These are phyloP conservation scores for Colletotrichum paranaense DNA, from an alignment of 2,329 filamentous ascomycete genomes.

Conservation along the genomic window DNA sequence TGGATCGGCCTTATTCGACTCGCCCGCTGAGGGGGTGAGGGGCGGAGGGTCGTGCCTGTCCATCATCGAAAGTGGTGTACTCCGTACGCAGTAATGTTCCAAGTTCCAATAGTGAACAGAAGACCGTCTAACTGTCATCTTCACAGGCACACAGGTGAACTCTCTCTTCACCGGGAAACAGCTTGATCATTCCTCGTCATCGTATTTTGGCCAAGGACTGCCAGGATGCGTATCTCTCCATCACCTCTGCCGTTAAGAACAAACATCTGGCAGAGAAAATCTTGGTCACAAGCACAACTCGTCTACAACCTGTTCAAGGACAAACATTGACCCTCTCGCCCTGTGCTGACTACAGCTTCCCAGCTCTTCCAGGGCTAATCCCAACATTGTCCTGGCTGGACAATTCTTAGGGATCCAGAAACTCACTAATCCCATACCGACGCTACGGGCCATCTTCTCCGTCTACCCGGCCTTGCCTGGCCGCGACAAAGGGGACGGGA, in stretches of 20 bases:
- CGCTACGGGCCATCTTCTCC: constrained; percentile 17
- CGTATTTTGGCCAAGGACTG: background rate
- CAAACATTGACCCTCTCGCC: background rate
- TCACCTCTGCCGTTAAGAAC: background rate
- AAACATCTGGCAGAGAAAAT: background rate
- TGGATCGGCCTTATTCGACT: constrained; percentile 16
- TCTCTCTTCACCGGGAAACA: background rate
- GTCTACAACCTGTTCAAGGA: background rate
- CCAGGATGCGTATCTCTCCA: background rate
- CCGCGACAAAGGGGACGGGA: constrained; percentile 19
- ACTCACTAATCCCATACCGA: background rate
- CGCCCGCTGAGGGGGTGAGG: constrained; percentile 1
- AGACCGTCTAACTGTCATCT: background rate
- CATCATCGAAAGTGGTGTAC: no score
- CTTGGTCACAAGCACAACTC: background rate
- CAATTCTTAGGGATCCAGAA: constrained; percentile 21
- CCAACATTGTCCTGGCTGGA: constrained; percentile 12
- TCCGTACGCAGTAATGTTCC: background rate
- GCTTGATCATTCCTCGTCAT: background rate
- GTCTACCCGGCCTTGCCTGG: constrained; percentile 1
- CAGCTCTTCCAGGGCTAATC: constrained; percentile 9
- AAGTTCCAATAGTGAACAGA: background rate
- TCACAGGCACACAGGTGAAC: background rate
- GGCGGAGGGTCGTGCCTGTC: background rate
- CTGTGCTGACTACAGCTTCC: constrained; percentile 6